Percentiles rank a stretch among this genome's conserved stretches.
phyloP scores from a whole-genome alignment of 345 rosid species.

The Odontarrhena argentea region DNA sequence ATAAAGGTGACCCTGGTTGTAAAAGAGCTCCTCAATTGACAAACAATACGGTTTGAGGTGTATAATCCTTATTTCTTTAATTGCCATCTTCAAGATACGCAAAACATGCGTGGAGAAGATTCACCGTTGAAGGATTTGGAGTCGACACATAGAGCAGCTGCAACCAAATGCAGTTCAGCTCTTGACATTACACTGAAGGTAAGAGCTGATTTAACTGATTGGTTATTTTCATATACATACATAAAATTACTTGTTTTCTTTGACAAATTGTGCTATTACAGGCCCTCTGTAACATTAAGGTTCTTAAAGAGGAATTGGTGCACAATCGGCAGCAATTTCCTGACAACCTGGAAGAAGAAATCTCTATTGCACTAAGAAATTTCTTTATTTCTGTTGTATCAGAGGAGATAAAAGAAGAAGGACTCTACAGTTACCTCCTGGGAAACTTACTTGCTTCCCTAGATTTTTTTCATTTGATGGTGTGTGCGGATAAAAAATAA shows the following conservation, averaged over 20 bases:
- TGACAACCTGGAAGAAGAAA: slow-evolving; percentile 14
- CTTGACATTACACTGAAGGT: slow-evolving; percentile 29
- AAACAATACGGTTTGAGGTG: too few species aligned
- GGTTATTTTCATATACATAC: not conserved
- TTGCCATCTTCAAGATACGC: slow-evolving; percentile 20
- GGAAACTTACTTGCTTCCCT: slow-evolving; percentile 27
- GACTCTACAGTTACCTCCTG: slow-evolving; percentile 22
- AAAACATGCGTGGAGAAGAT: not conserved
- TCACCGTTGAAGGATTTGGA: not conserved
- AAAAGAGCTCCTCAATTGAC: not conserved
- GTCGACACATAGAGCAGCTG: not conserved
- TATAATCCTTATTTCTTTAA: not conserved
- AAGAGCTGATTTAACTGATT: not conserved
- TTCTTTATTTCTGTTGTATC: slow-evolving; percentile 13
- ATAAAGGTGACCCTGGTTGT: slow-evolving; percentile 14
- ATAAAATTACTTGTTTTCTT: not conserved
- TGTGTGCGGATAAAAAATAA: slow-evolving; percentile 12
- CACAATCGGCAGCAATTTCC: slow-evolving; percentile 1
- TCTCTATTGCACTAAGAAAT: slow-evolving; percentile 10
- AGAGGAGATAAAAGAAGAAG: slow-evolving; percentile 14
- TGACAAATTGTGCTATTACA: slow-evolving; percentile 8
- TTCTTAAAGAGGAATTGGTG: slow-evolving; percentile 21
- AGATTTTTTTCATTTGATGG: slow-evolving; percentile 8
- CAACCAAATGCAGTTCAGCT: slow-evolving; percentile 1
- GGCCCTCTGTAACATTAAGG: slow-evolving; percentile 24